A percentile compares a stretch with the other conserved stretches of the same genome.
Evolutionary conservation across 2,329 filamentous ascomycete species (phyloP).

Genomic region (Zasmidium angulare): DNA sequence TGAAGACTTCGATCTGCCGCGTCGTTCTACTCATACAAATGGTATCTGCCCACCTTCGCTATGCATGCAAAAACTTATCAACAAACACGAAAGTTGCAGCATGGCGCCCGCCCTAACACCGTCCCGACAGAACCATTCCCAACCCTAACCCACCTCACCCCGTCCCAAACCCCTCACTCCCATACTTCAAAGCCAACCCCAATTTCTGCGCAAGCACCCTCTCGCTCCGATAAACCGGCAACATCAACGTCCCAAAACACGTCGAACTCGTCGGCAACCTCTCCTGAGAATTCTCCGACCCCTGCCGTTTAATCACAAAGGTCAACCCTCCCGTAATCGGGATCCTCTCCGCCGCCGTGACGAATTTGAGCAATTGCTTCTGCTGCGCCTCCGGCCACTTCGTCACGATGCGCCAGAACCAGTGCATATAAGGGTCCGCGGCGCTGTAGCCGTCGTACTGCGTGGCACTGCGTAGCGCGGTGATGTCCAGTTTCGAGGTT

Average conservation of each 20-base stretch:
- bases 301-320: constrained; percentile 80
- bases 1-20: too few species aligned
- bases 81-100: too few species aligned
- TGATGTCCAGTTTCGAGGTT: constrained; percentile 73
- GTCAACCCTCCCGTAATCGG: constrained; percentile 84
- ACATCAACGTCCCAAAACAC: constrained; percentile 83
- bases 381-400: constrained; percentile 68
- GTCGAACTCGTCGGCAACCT: constrained; percentile 82
- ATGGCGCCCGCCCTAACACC: too few species aligned
- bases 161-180: constrained; percentile 73
- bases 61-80: too few species aligned
- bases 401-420: constrained; percentile 83
- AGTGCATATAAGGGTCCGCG: constrained; percentile 65
- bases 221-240: constrained; percentile 77
- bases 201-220: constrained; percentile 73
- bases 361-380: constrained; percentile 81
- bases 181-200: constrained; percentile 82
- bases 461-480: constrained; percentile 67
- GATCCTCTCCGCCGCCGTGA: constrained; percentile 87
- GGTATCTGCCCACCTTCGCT: not conserved
- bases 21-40: too few species aligned
- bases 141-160: constrained; percentile 18
- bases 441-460: constrained; percentile 81
- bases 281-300: constrained; percentile 58
- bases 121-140: too few species aligned